Percentiles rank a stretch among this genome's conserved stretches.
These are phyloP conservation scores for Myriosclerotinia duriaeana DNA, from an alignment of 2,329 filamentous ascomycete species.

Conservation along the genomic window DNA sequence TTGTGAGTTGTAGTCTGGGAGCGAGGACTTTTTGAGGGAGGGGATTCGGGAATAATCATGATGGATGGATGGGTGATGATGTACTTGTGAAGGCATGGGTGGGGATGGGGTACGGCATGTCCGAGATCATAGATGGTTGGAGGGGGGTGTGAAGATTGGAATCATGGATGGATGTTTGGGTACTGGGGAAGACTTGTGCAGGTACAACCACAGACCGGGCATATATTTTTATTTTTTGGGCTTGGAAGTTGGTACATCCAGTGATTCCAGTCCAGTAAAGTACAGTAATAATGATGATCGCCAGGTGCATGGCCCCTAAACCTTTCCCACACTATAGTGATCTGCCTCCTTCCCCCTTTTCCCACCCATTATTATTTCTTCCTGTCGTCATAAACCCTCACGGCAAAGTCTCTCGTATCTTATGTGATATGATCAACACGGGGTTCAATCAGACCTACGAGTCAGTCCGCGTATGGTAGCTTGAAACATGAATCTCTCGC, in stretches of 20 bases:
- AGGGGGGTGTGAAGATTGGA: background rate
- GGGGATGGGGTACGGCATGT: background rate
- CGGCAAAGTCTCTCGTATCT: background rate
- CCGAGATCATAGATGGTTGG: background rate
- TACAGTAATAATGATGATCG: background rate
- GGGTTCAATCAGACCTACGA: slow-evolving; percentile 9
- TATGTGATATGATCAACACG: slow-evolving; percentile 5
- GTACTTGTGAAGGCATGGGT: background rate
- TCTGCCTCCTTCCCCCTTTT: background rate
- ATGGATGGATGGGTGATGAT: background rate
- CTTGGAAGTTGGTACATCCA: slow-evolving; percentile 4
- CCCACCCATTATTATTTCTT: background rate
- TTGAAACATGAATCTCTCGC: slow-evolving; percentile 10
- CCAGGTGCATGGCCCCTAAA: background rate
- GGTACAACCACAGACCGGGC: too few species aligned
- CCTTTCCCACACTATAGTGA: background rate
- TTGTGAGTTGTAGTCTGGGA: background rate
- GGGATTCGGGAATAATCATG: background rate
- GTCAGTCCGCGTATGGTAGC: background rate
- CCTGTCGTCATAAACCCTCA: slow-evolving; percentile 13
- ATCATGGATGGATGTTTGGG: background rate
- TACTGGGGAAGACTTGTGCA: slow-evolving; percentile 2
- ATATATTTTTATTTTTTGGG: too few species aligned
- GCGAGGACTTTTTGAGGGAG: background rate
- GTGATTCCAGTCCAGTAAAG: too few species aligned